These are phyloP conservation scores for Fraxinus excelsior DNA, from an alignment of 257 asterid species.

Conservation along the genomic window DNA sequence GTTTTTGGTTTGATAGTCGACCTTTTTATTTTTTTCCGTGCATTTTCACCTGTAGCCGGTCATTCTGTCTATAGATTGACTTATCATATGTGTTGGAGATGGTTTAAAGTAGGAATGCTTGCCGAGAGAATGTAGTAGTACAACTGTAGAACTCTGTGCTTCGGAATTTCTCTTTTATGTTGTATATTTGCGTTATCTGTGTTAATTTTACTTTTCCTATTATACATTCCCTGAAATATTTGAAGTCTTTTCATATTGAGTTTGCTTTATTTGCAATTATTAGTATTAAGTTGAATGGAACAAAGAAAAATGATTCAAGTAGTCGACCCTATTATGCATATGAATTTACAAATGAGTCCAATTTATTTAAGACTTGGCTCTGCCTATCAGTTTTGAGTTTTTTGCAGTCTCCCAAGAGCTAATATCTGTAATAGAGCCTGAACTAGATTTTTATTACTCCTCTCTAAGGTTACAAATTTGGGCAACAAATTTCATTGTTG, in stretches of 20 bases:
- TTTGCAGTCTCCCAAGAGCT: neutral
- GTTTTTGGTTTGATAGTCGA: slow-evolving; percentile 2
- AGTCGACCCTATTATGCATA: neutral
- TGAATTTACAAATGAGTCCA: too few species aligned
- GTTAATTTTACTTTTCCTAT: neutral
- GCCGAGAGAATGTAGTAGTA: slow-evolving; percentile 9
- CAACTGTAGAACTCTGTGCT: neutral
- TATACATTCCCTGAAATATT: neutral
- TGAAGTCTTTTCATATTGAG: neutral
- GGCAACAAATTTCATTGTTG: too few species aligned
- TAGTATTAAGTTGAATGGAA: neutral
- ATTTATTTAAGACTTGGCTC: neutral
- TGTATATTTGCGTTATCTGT: slow-evolving; percentile 1
- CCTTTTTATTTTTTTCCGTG: slow-evolving; percentile 13
- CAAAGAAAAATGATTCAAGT: neutral
- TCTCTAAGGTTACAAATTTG: too few species aligned
- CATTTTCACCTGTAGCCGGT: slow-evolving; percentile 21
- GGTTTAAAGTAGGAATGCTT: slow-evolving; percentile 1
- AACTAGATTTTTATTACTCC: too few species aligned
- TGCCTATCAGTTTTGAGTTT: neutral
- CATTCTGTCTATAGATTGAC: slow-evolving; percentile 11
- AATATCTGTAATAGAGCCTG: too few species aligned
- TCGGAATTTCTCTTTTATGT: neutral
- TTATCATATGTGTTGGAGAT: slow-evolving; percentile 7
- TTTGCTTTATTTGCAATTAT: neutral